Evolutionary conservation across 2,329 filamentous ascomycete species (phyloP).

Genomic region (Paracoccidioides lutzii): DNA sequence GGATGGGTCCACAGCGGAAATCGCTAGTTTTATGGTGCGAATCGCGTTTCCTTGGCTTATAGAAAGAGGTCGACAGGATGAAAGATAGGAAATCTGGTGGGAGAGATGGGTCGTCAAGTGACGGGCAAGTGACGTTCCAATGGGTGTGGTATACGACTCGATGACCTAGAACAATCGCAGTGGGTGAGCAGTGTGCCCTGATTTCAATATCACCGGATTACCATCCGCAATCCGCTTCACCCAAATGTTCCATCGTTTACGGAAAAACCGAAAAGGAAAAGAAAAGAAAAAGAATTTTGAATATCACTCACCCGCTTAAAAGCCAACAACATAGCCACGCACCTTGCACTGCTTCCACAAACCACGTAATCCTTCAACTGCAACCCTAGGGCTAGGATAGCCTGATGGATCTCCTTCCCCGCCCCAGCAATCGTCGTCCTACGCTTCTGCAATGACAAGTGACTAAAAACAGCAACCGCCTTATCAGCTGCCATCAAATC

Average conservation of each 20-base stretch:
- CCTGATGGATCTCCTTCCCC: conserved; percentile 66
- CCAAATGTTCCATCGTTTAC: conserved; percentile 7
- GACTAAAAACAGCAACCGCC: conserved; percentile 64
- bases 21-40: conserved; percentile 81
- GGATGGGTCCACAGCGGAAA: conserved; percentile 80
- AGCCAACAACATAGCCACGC: conserved; percentile 74
- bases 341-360: conserved; percentile 75
- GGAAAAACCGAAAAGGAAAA: not conserved
- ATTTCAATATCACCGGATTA: conserved; percentile 3
- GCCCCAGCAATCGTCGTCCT: conserved; percentile 49
- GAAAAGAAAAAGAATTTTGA: not conserved
- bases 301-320: conserved; percentile 61
- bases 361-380: conserved; percentile 83
- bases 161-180: conserved; percentile 53
- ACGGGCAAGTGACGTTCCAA: conserved; percentile 69
- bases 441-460: conserved; percentile 65
- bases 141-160: conserved; percentile 78
- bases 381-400: conserved; percentile 71
- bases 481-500: conserved; percentile 42
- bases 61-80: conserved; percentile 85
- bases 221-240: not conserved
- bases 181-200: not conserved
- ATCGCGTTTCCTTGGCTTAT: conserved; percentile 97
- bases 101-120: conserved; percentile 89
- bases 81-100: conserved; percentile 89